Base-by-base conservation (phyloP, 257 asterid genomes). In the Solanum pinnatisectum region DNA sequence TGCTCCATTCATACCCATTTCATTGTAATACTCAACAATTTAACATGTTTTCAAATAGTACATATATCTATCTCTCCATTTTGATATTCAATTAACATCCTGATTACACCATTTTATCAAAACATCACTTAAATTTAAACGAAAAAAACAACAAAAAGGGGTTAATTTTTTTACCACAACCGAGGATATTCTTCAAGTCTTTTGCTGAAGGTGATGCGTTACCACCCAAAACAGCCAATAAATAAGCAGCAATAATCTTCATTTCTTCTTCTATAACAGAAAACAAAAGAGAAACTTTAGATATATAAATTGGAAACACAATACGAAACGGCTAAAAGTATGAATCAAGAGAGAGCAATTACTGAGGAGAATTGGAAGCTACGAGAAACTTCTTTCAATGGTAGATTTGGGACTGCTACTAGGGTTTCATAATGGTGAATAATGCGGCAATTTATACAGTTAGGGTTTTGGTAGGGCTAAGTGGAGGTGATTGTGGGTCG, bases 201-300 rank as follows among this genome's bases (percentile, higher is more conserved):
- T 74, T 56, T 6, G 83, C 42, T 8, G 88, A 86, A 44, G 88
- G 88, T 23, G 68, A 42, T 12, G 88, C 71, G 4, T 86, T 86
- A 32, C 88, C 88, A 40, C 88, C 88, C 70, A 86, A 71, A 49
- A 86, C 83, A 42, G 88, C 88, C 83, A 86, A 46, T 84, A 86
- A 86, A 20, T 71, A 86, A 42, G 88, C 88, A 5, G 88, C 88
- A 36, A 86, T 71, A 13, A 86, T 52, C 88, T 86, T 86, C 88
- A 86, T 87, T 16, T 56, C 44, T 18, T 60, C 30, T n/a, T 65
- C 76, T 39, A 1, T 10, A 25, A 46, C 68, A 27, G 6, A 30
- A 81, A 36, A 3, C 68, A 25, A 22, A 15, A 44, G 18, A 46
- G 22, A 71, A 40, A 18, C 5, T 6, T 70, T 2, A 49, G 65